Percentiles rank a stretch among this genome's conserved stretches.
Conservation (phyloP, 2,329 filamentous ascomycete species). For the Alternaria solani region DNA sequence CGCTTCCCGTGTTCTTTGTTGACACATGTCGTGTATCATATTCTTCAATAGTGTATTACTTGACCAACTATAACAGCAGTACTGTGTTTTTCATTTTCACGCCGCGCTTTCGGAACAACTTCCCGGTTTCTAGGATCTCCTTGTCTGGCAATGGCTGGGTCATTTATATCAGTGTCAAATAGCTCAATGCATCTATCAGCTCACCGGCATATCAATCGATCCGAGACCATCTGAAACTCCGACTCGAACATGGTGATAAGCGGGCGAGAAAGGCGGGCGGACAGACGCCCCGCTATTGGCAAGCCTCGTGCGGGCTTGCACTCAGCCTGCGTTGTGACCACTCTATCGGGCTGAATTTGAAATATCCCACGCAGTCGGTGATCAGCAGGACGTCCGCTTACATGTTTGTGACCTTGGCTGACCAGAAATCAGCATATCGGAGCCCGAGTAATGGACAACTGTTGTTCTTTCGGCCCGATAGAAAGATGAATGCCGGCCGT, state of each 20-base stretch:
- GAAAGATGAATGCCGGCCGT: not conserved
- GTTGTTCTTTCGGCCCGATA: constrained; percentile 1
- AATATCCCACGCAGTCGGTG: not conserved
- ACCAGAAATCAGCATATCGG: not conserved
- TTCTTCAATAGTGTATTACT: not conserved
- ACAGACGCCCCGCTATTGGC: not conserved
- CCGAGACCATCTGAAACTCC: not conserved
- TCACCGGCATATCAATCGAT: not conserved
- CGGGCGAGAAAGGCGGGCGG: not conserved
- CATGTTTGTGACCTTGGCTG: not conserved
- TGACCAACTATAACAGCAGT: not conserved
- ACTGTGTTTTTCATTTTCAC: too few relatives aligned
- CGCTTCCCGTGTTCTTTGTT: not conserved
- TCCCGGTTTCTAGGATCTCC: not conserved
- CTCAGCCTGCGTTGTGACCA: not conserved
- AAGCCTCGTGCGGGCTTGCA: not conserved
- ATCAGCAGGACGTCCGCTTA: constrained; percentile 5
- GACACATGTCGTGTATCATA: not conserved
- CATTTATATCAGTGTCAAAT: not conserved
- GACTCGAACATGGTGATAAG: not conserved
- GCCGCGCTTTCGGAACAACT: not conserved
- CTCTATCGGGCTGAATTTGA: not conserved
- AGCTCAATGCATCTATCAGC: not conserved
- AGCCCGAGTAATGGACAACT: not conserved
- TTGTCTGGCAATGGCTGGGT: not conserved